Evolutionary conservation across 306 rosid genomes (phyloP).

Genomic region (Castanea crenata): DNA sequence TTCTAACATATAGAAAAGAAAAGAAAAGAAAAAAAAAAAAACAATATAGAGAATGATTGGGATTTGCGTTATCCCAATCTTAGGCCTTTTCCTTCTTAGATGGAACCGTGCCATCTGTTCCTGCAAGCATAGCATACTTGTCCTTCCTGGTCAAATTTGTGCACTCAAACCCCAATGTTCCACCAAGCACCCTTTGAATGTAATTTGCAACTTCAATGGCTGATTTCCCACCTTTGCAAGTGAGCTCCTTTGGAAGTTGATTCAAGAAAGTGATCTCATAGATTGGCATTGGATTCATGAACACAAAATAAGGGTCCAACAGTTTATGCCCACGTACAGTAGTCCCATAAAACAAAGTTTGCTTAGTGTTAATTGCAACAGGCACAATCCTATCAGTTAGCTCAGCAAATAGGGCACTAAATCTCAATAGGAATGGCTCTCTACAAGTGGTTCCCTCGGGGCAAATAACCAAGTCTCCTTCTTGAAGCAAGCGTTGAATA

Average conservation of each 20-base stretch:
- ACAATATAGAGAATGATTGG: conserved; percentile 3
- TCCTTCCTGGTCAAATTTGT: conserved; percentile 84
- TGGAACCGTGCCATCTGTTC: conserved; percentile 80
- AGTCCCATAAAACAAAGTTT: conserved; percentile 79
- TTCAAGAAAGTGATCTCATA: conserved; percentile 85
- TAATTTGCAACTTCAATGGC: conserved; percentile 87
- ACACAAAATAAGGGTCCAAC: conserved; percentile 87
- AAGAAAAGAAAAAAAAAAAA: background rate
- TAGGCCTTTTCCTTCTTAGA: conserved; percentile 46
- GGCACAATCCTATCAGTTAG: conserved; percentile 84
- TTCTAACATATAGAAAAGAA: background rate
- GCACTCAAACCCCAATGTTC: conserved; percentile 88
- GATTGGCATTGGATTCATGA: conserved; percentile 84
- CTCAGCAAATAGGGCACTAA: conserved; percentile 91
- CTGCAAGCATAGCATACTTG: conserved; percentile 77
- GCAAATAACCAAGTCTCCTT: conserved; percentile 86
- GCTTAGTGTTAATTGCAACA: conserved; percentile 83
- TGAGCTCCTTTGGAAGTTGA: conserved; percentile 70
- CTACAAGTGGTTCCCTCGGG: conserved; percentile 96
- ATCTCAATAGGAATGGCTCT: conserved; percentile 75
- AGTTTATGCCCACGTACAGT: conserved; percentile 64
- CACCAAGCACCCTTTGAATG: conserved; percentile 77
- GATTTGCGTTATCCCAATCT: conserved; percentile 5
- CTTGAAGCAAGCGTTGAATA: conserved; percentile 66
- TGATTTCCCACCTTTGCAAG: conserved; percentile 74